Evolutionary conservation across 1,284 basidiomycete species (phyloP), one percentile per base, ranked within the genome.

Genomic region (Malassezia japonica): DNA sequence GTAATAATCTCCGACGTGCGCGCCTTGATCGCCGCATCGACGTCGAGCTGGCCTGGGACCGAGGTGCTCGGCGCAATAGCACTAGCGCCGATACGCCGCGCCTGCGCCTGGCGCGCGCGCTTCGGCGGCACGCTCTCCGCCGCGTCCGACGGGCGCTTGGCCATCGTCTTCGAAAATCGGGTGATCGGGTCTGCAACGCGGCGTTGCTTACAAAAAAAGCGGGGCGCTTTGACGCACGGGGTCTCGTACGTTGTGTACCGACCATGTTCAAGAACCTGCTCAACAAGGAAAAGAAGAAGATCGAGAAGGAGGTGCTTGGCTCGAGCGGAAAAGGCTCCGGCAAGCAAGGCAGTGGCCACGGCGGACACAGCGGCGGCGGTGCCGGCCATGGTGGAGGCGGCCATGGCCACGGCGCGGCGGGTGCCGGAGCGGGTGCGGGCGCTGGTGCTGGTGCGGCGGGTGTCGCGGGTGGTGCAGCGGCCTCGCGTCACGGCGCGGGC

Each of bases 1-100:
- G 51, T 40, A 7, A 54, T 46, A 25, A 54, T 54, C 16, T 54
- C 51, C 2, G 46, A 20, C 23, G 41, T 46, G 15, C 51, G 46
- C 27, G 39, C 37, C 3, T 46, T 31, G 12, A 54, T 27, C 7
- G 42, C 28, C n/a, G 46, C 45, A 21, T 54, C 51, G n/a, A 54
- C 8, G n/a, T 40, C 46, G 13, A 48, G 27, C 12, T 45, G 33
- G 5, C 25, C 24, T 1, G 44, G 38, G 8, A 44, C n/a, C 15
- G 40, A 18, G 4, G 31, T 16, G 2, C 8, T 5, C 1, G 51
- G 51, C 13, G 34, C 24, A 12, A 53, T 32, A 1, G 45, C 25
- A 20, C n/a, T n/a, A 5, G 24, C 8, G 13, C 23, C 25, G 8
- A 8, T 21, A 10, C 12, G 9, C 6, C 16, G 13, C 36, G 16